Base-by-base conservation (phyloP, 2,329 filamentous ascomycete species). In the Cladosporium sp. region DNA sequence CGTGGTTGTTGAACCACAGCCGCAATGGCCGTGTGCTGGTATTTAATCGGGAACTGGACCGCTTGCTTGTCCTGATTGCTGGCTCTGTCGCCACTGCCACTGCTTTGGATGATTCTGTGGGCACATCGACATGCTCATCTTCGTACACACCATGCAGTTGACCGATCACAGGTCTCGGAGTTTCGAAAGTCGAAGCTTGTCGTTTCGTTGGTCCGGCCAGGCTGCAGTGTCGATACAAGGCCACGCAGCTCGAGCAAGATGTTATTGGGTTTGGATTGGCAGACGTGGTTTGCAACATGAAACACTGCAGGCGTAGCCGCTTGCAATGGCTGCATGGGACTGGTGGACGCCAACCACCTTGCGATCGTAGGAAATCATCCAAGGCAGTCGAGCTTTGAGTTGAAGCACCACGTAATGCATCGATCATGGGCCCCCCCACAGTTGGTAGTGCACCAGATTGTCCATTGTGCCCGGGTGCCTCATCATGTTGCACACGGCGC, bases 121-220 rank as follows among this genome's bases (percentile, higher is more conserved):
- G 2, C 28, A 5, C 3, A 9, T 32, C 8, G 0, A 5, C n/a
- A 4, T 10, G 12, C 13, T 39, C 34, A 5, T 52, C 35, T 22
- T 52, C 49, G 24, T 52, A 52, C 9, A 52, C 49, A 2, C 49
- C 49, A 28, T 52, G 49, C 20, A 52, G 22, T n/a, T 52, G 49
- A 28, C 49, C 49, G 25, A 52, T 52, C 8, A 52, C 49, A 8
- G 49, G 49, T 15, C 25, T n/a, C 17, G 49, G 49, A 5, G 49
- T 52, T n/a, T 52, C 49, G 12, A 52, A 52, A 3, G 19, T 35
- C 4, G 49, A 52, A 13, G 49, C 49, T 39, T 52, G 35, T 2
- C 49, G 49, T 19, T 52, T 52, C 3, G 35, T 15, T n/a, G 49
- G 49, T 3, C 49, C 49, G 10, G 49, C 34, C 22, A 52, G 35